Base-by-base conservation (phyloP, 2,329 filamentous ascomycete species). In the Penicillium sp. region DNA sequence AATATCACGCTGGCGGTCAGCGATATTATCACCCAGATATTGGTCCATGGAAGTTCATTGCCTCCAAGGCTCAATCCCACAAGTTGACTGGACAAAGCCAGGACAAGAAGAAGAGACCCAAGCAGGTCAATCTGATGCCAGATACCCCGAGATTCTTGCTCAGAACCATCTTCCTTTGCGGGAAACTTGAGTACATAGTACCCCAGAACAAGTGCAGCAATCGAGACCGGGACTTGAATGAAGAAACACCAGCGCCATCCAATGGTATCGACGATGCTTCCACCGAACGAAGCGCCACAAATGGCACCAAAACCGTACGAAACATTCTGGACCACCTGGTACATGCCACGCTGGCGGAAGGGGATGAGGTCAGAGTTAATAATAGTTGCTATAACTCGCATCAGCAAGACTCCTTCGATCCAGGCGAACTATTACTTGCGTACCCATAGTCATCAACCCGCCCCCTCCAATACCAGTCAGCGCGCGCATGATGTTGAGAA, bases 361-460 rank as follows among this genome's bases (percentile, higher is more conserved):
- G 88, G 88, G 38, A 93, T 89, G 52, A 92, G 76, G 73, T 93
- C 90, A 59, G 87, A 89, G 19, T 88, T 86, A 63, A 92, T 86
- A 57, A 93, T 91, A 6, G 83, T 86, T 1, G 85, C 75, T 77
- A 25, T 11, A 11, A 16, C 5, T 38, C 1, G 2, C 11, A 25
- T 49, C 13, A 40, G 55, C 8, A 25, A 28, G 14, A 38, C 5
- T 14, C 2, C 3, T 37, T 35, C 1, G 3, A 3, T 35, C n/a
- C 19, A 11, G 33, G 5, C 4, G 4, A 28, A 26, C 4, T 52
- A 16, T 16, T n/a, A 13, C 16, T 30, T 1, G 4, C 64, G 52
- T 65, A 76, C 75, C 88, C 78, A 92, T 81, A 0, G 87, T 85
- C 75, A 91, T 83, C 52, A 89, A 82, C 0, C 89, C 90, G 0